phyloP scores from a whole-genome alignment of 163 green algal species.

The Scenedesmus sp. region DNA sequence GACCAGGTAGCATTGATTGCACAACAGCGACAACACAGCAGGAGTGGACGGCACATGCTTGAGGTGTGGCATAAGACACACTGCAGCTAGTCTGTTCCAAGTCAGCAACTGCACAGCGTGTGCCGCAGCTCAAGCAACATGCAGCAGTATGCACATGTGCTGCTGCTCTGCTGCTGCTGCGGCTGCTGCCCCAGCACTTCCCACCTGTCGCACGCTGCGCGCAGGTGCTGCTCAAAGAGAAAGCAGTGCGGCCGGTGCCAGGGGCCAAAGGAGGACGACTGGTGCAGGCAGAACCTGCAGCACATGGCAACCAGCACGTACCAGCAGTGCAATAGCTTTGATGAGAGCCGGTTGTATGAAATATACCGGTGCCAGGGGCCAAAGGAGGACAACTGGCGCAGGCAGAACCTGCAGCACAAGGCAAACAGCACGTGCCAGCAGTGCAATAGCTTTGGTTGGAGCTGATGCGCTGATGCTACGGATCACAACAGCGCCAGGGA shows the following conservation, averaged over 20 bases:
- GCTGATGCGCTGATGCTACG: background rate
- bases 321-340: background rate
- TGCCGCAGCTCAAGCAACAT: too few relatives aligned
- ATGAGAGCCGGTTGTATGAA: background rate
- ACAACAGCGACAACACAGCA: too few relatives aligned
- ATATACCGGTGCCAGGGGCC: conserved; percentile 22
- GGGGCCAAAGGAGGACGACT: conserved; percentile 13
- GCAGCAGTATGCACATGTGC: too few relatives aligned
- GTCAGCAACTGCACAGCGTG: too few relatives aligned
- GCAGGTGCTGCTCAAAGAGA: conserved; percentile 15
- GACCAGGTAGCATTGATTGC: too few relatives aligned
- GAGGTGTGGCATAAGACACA: too few relatives aligned
- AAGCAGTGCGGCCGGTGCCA: conserved; percentile 20
- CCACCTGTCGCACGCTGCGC: background rate
- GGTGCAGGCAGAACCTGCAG: conserved; percentile 21
- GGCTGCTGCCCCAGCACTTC: too few relatives aligned
- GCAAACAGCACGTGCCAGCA: background rate
- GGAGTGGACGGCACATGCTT: too few relatives aligned
- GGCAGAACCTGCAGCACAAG: conserved; percentile 23
- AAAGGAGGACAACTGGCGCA: background rate
- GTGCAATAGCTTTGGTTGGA: too few relatives aligned
- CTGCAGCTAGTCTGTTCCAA: too few relatives aligned
- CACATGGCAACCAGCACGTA: background rate
- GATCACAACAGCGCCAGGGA: conserved; percentile 1
- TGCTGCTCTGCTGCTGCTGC: too few relatives aligned